Conservation (phyloP, 2,329 filamentous ascomycete species). For the Neofusicoccum cordaticola region DNA sequence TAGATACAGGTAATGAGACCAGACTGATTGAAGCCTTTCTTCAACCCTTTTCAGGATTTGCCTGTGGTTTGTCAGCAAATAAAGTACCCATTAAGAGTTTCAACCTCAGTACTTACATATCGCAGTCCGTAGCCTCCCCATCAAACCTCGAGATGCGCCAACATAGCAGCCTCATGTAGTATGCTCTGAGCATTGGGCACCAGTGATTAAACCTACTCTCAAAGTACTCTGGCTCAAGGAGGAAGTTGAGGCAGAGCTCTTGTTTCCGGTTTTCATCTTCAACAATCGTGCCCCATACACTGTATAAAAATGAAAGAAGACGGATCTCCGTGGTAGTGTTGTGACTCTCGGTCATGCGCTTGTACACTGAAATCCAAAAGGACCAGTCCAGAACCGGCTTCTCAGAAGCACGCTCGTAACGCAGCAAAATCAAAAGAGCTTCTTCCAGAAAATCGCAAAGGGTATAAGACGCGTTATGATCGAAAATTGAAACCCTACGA, state of each 20-base stretch:
- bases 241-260: constrained; percentile 68
- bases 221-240: constrained; percentile 73
- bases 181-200: constrained; percentile 92
- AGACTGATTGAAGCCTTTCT: constrained; percentile 66
- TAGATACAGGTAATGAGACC: constrained; percentile 76
- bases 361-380: constrained; percentile 82
- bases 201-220: constrained; percentile 85
- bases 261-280: constrained; percentile 66
- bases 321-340: constrained; percentile 90
- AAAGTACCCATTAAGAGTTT: not conserved
- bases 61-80: constrained; percentile 43
- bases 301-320: constrained; percentile 76
- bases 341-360: constrained; percentile 74
- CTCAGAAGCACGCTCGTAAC: constrained; percentile 51
- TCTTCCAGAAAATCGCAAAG: constrained; percentile 92
- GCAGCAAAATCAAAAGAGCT: constrained; percentile 64
- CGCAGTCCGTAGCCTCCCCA: constrained; percentile 61
- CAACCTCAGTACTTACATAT: constrained; percentile 56
- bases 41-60: constrained; percentile 68
- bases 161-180: constrained; percentile 86
- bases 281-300: constrained; percentile 71
- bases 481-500: constrained; percentile 72
- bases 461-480: constrained; percentile 80
- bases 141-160: constrained; percentile 82
- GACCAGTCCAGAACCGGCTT: constrained; percentile 66